A percentile compares a stretch with the other conserved stretches of the same genome.
phyloP scores from a whole-genome alignment of 2,329 filamentous ascomycete genomes.

The Cladosporium sp. region DNA sequence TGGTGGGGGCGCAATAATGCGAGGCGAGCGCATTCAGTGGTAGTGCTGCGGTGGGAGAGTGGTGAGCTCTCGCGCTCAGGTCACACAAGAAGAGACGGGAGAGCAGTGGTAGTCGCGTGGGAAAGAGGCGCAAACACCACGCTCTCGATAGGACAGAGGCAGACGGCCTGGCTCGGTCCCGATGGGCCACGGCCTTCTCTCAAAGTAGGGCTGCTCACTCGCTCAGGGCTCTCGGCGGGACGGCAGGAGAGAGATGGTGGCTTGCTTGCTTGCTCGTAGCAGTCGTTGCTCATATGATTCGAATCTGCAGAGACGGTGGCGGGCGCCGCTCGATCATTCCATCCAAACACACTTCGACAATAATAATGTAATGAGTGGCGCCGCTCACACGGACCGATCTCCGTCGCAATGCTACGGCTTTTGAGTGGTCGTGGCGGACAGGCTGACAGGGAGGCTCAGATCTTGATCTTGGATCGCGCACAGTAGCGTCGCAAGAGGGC shows the following conservation, averaged over 20 bases:
- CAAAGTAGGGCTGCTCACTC: not conserved
- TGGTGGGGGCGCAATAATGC: not conserved
- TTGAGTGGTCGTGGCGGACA: not conserved
- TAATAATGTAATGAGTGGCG: not conserved
- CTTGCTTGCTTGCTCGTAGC: not conserved
- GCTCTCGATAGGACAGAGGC: not conserved
- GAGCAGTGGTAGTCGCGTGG: not conserved
- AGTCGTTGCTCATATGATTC: not conserved
- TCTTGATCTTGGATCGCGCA: constrained; percentile 1
- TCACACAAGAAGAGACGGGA: not conserved
- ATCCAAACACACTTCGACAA: not conserved
- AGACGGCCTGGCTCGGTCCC: not conserved
- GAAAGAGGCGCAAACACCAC: not conserved
- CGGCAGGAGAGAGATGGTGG: not conserved
- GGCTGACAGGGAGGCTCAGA: not conserved
- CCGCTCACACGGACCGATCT: constrained; percentile 1
- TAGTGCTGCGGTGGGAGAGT: not conserved
- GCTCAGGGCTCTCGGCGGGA: not conserved
- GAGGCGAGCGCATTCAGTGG: not conserved
- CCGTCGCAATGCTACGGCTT: not conserved
- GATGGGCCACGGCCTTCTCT: not conserved
- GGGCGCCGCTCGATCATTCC: not conserved
- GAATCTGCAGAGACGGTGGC: not conserved
- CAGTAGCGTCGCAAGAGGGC: not conserved
- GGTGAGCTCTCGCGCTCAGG: not conserved